phyloP scores from a whole-genome alignment of 2,329 filamentous ascomycete species.

The Epichloe sibirici region DNA sequence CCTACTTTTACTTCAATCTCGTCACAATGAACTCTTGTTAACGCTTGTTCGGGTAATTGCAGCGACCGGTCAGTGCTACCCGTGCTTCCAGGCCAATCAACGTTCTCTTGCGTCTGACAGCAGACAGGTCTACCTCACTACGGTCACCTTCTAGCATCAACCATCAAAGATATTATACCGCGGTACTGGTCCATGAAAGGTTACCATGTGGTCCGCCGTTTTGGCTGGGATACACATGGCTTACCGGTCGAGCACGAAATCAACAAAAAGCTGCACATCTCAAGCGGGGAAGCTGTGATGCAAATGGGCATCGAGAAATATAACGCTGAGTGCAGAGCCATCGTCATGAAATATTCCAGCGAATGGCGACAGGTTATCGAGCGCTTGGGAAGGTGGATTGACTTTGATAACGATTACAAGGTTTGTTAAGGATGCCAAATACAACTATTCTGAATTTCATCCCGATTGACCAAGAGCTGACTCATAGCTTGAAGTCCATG shows the following conservation, averaged over 20 bases:
- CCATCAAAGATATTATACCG: slow-evolving; percentile 86
- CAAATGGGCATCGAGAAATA: slow-evolving; percentile 72
- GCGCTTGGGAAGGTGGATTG: slow-evolving; percentile 61
- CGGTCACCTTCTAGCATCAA: slow-evolving; percentile 65
- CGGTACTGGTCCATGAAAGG: slow-evolving; percentile 91
- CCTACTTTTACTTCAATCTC: too few relatives aligned
- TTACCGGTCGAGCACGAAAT: slow-evolving; percentile 63
- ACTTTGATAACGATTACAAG: slow-evolving; percentile 73
- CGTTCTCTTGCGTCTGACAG: background rate
- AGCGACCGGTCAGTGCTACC: slow-evolving; percentile 4
- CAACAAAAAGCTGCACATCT: slow-evolving; percentile 78
- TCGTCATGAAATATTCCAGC: slow-evolving; percentile 71
- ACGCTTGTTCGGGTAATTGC: too few relatives aligned
- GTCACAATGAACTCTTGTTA: too few relatives aligned
- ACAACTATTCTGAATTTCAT: background rate
- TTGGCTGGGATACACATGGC: slow-evolving; percentile 59
- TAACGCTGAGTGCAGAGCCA: slow-evolving; percentile 72
- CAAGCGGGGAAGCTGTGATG: slow-evolving; percentile 67
- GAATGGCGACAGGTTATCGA: slow-evolving; percentile 75
- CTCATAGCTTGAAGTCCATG: slow-evolving; percentile 44
- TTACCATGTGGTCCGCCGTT: slow-evolving; percentile 70
- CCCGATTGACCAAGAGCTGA: background rate
- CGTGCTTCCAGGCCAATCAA: background rate
- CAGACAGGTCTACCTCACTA: slow-evolving; percentile 13
- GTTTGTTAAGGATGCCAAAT: slow-evolving; percentile 16